Evolutionary conservation across 495 filamentous ascomycete species (phyloP).

Genomic region (Jackrogersella minutella): DNA sequence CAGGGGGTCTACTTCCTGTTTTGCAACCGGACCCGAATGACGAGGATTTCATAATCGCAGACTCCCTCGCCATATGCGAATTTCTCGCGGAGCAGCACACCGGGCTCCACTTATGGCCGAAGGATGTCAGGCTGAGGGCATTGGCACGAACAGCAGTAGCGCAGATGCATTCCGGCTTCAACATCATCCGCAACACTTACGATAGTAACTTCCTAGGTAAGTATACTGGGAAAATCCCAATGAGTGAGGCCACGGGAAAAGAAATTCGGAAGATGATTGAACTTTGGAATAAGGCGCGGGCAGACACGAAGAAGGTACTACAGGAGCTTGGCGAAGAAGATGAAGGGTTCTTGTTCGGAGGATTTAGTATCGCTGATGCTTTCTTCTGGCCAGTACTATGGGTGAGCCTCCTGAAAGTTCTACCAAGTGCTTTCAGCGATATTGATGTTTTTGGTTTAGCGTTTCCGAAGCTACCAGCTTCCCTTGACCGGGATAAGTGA

Average conservation of each 20-base stretch:
- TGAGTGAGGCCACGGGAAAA: slow-evolving; percentile 31
- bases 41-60: slow-evolving; percentile 48
- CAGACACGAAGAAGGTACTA: slow-evolving; percentile 26
- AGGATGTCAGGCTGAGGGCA: slow-evolving; percentile 53
- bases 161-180: slow-evolving; percentile 66
- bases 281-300: slow-evolving; percentile 46
- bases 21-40: slow-evolving; percentile 21
- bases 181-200: slow-evolving; percentile 53
- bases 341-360: slow-evolving; percentile 51
- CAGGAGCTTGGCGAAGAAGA: slow-evolving; percentile 49
- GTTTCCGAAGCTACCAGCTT: slow-evolving; percentile 56
- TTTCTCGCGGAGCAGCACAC: slow-evolving; percentile 60
- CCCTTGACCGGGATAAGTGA: slow-evolving; percentile 48
- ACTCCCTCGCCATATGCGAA: slow-evolving; percentile 64
- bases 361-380: slow-evolving; percentile 52
- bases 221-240: slow-evolving; percentile 40
- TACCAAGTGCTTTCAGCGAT: background rate
- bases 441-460: slow-evolving; percentile 41
- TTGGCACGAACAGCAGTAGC: slow-evolving; percentile 59
- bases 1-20: slow-evolving; percentile 24
- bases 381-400: slow-evolving; percentile 57
- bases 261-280: slow-evolving; percentile 47
- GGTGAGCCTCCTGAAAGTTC: slow-evolving; percentile 40
- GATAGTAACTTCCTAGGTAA: slow-evolving; percentile 56
- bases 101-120: slow-evolving; percentile 55